Evolutionary conservation across 257 asterid genomes (phyloP), one percentile per base, ranked within the genome.

Genomic region (Craterostigma plantagineum): DNA sequence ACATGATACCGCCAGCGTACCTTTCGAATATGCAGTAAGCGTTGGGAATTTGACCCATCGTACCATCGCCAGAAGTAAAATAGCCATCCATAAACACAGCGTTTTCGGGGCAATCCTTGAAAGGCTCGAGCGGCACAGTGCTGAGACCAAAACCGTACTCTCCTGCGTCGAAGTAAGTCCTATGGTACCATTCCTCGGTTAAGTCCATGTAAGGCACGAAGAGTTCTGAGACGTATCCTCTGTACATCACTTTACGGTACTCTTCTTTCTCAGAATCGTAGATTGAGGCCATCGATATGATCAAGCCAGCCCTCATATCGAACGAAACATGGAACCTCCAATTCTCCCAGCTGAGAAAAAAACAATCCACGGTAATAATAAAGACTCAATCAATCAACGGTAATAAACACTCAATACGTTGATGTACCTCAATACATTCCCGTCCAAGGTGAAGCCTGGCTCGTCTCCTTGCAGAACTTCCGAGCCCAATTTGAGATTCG

Each of bases 181-280:
- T 59, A 37, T 45, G 68, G 58, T 70, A 70, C 94, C 90, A 75
- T 39, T 74, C 94, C 57, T 68, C 80, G 0, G 75, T 65, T 9
- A 75, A 14, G 61, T 85, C 92, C 84, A 76, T 75, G 63, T 77
- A 85, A 0, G 96, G 96, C 9, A 80, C 73, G 52, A 74, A 77
- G 9, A 80, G 48, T 39, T 84, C 96, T 0, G 86, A 85, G 12
- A 72, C n/a, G 50, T 54, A 80, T 7, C 90, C 96, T 63, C 72
- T 76, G 58, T 77, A 75, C 65, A 80, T 14, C 37, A 85, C 91
- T n/a, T 66, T 50, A 0, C 96, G 66, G 11, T 42, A 42, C 53
- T 58, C 47, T 0, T 51, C 35, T 55, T 52, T 75, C 7, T 62
- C 75, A 1, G 12, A 46, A 56, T 85, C 94, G n/a, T 54, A 66